Evolutionary conservation across 2,329 filamentous ascomycete genomes (phyloP), one percentile per base, ranked within the genome.

Genomic region (Trichophyton simii): DNA sequence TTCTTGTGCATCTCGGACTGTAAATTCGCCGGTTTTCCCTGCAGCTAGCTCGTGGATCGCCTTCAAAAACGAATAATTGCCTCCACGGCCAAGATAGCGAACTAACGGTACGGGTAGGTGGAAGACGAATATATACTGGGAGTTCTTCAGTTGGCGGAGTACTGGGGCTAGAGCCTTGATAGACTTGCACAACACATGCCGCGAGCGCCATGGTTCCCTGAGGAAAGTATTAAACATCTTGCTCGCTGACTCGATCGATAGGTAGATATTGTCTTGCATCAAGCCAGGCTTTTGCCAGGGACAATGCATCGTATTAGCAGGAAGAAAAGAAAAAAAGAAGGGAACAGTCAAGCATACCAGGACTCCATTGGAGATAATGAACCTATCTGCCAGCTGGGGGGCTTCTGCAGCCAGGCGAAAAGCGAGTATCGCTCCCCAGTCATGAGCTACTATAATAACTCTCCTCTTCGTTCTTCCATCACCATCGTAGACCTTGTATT

Each of bases 341-440:
- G 2, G 3, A 15, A 20, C 15, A 71, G 1, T n/a, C 15, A 2
- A 6, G 18, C 79, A 66, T 75, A 83, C 81, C 66, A 82, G 74
- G 9, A 80, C 73, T 2, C 77, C 79, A 66, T 82, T 82, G 25
- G 76, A 76, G 44, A 83, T 68, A 42, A 84, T 77, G 66, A 81
- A 82, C 46, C 80, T 76, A 69, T 84, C 79, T 7, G 82, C 79
- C 55, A 85, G 68, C 59, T 78, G 74, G 20, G 77, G 75, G 31
- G 82, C 82, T 66, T 84, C 82, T n/a, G 79, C 73, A n/a, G 82
- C 82, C 50, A 85, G 76, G 52, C 82, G 75, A 65, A 77, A 81
- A 2, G 75, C 76, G 18, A 84, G 67, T 7, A 80, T 67, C 60
- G 76, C 78, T 15, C 81, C 81, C 81, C 81, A 83, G 63, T 83